phyloP scores from a whole-genome alignment of 345 rosid species.

The Turnera subulata region DNA sequence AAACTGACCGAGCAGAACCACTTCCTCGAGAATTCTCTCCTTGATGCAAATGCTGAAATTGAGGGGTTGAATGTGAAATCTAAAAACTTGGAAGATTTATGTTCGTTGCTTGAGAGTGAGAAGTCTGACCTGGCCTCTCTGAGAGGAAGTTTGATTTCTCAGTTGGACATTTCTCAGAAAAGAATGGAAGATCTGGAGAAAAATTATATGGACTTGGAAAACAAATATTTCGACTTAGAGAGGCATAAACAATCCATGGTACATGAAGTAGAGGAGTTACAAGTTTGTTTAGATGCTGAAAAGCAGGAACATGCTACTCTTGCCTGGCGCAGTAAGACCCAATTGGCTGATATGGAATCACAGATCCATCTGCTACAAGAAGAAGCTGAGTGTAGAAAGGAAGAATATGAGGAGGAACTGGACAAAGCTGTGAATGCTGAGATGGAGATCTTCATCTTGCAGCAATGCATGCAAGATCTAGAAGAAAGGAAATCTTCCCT shows the following conservation, averaged over 20 bases:
- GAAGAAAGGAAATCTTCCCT: conserved; percentile 57
- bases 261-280: conserved; percentile 49
- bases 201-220: conserved; percentile 43
- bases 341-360: conserved; percentile 48
- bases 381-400: conserved; percentile 49
- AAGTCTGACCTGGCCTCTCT: conserved; percentile 47
- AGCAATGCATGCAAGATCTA: conserved; percentile 56
- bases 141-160: conserved; percentile 51
- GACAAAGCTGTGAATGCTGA: conserved; percentile 55
- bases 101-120: conserved; percentile 52
- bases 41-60: conserved; percentile 68
- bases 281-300: conserved; percentile 43
- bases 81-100: conserved; percentile 62
- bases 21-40: conserved; percentile 67
- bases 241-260: conserved; percentile 53
- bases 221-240: conserved; percentile 41
- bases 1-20: conserved; percentile 59
- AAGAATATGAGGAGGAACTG: conserved; percentile 60
- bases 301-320: conserved; percentile 49
- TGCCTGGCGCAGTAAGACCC: conserved; percentile 38
- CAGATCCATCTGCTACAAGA: conserved; percentile 51
- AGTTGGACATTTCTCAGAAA: conserved; percentile 45
- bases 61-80: conserved; percentile 49
- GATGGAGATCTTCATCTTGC: conserved; percentile 65
- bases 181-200: conserved; percentile 52